Evolutionary conservation across 108 stramenopile species (phyloP).

Genomic region (Cyclotella sp.): DNA sequence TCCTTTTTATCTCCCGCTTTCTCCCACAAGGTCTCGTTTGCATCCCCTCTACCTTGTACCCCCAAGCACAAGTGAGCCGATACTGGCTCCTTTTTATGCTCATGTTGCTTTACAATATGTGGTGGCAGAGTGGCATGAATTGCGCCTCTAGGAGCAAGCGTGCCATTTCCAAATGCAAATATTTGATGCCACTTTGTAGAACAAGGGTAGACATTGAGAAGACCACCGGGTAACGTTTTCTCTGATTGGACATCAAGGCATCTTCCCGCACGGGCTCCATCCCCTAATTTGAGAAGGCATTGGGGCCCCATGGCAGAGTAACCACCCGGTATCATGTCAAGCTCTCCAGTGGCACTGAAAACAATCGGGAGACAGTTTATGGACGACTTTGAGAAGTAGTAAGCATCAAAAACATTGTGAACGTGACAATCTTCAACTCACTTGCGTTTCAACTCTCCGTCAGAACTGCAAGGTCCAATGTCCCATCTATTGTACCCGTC

Average conservation of each 20-base stretch:
- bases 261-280: constrained; percentile 75
- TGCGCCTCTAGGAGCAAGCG: constrained; percentile 60
- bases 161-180: constrained; percentile 85
- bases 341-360: constrained; percentile 58
- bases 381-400: background rate
- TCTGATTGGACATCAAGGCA: constrained; percentile 82
- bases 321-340: constrained; percentile 68
- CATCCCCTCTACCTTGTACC: constrained; percentile 67
- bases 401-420: background rate
- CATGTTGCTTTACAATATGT: constrained; percentile 53
- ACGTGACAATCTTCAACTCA: constrained; percentile 25
- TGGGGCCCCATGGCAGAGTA: constrained; percentile 78
- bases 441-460: constrained; percentile 73
- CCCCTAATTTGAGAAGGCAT: constrained; percentile 77
- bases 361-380: background rate
- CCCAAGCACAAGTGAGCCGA: constrained; percentile 72
- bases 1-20: constrained; percentile 42
- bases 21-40: constrained; percentile 72
- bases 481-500: constrained; percentile 81
- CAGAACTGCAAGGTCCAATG: constrained; percentile 85
- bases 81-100: constrained; percentile 56
- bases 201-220: constrained; percentile 81
- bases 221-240: constrained; percentile 69
- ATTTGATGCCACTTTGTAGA: constrained; percentile 85
- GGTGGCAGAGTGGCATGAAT: constrained; percentile 73